Evolutionary conservation across 73 alveolate species (phyloP).

Genomic region (Paramecium tetraurelia): DNA sequence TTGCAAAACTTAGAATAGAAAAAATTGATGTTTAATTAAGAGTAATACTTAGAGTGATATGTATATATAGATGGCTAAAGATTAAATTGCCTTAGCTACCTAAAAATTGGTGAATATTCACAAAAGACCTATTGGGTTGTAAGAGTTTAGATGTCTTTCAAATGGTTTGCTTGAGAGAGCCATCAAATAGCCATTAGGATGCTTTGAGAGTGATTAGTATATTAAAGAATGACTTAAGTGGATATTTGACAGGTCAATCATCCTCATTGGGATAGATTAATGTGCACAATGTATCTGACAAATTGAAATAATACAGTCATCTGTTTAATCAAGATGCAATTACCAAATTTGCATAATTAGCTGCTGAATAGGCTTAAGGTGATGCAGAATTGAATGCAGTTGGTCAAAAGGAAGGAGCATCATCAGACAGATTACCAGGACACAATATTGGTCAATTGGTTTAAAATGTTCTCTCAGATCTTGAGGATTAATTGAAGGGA

Average conservation of each 20-base stretch:
- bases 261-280: background rate
- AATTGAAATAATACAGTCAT: background rate
- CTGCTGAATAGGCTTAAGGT: constrained; percentile 32
- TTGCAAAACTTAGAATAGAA: background rate
- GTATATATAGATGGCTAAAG: background rate
- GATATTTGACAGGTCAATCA: background rate
- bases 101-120: background rate
- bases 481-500: background rate
- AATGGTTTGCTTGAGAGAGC: constrained; percentile 7
- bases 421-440: background rate
- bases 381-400: constrained; percentile 48
- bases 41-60: background rate
- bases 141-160: background rate
- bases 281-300: constrained; percentile 8
- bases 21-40: background rate
- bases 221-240: constrained; percentile 16
- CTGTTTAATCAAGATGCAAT: background rate
- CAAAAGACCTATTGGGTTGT: background rate
- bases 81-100: background rate
- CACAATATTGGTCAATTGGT: constrained; percentile 4
- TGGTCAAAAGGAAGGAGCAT: background rate
- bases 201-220: background rate
- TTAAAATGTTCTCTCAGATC: background rate
- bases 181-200: background rate
- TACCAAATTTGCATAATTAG: background rate